A percentile compares a stretch with the other conserved stretches of the same genome.
Evolutionary conservation across 139 green algal genomes (phyloP).

Genomic region (Mesostigma viride): DNA sequence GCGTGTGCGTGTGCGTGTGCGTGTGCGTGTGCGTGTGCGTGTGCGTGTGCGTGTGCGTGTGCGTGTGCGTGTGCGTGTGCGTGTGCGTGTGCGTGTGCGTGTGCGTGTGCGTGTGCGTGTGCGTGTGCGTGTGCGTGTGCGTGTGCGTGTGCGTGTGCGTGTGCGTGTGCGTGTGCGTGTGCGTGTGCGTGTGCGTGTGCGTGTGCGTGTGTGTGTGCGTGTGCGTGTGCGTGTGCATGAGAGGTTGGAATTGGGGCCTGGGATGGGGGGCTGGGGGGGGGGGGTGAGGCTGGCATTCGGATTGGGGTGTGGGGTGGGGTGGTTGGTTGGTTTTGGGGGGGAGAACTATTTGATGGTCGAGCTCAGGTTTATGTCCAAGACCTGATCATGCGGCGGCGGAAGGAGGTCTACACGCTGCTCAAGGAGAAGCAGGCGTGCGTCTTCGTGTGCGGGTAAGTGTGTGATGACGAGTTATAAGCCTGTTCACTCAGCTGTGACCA

Average conservation of each 20-base stretch:
- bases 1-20: background rate
- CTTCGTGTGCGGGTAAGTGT: slow-evolving; percentile 25
- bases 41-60: background rate
- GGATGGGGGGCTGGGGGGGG: too few species aligned
- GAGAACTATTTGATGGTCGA: too few species aligned
- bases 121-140: background rate
- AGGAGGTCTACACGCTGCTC: slow-evolving; percentile 24
- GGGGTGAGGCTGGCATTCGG: too few species aligned
- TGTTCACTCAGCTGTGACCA: too few species aligned
- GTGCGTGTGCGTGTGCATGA: too few species aligned
- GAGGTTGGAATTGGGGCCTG: too few species aligned
- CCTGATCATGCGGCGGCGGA: background rate
- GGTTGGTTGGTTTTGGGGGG: too few species aligned
- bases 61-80: background rate
- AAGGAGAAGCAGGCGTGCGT: slow-evolving; percentile 44
- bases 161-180: background rate
- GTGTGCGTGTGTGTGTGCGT: slow-evolving; percentile 17
- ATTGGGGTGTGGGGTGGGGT: slow-evolving; percentile 4
- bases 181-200: background rate
- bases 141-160: background rate
- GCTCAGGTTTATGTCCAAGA: too few species aligned
- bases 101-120: background rate
- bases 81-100: background rate
- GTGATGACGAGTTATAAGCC: too few species aligned
- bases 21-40: background rate